phyloP scores from a whole-genome alignment of 495 filamentous ascomycete species.

The Tuber indicum region DNA sequence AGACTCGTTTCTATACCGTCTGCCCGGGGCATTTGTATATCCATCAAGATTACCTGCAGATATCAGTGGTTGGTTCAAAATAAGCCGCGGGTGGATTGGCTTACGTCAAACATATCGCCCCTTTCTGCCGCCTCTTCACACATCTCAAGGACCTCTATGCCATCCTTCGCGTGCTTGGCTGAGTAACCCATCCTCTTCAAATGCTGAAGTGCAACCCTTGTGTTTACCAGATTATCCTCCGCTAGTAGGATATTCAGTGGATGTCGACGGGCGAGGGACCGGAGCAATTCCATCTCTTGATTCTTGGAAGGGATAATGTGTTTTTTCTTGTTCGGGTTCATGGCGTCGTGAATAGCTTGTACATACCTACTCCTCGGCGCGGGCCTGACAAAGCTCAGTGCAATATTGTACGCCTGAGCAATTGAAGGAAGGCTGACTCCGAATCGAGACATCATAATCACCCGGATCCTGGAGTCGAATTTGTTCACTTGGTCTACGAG shows the following conservation, averaged over 20 bases:
- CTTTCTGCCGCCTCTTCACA: conserved; percentile 37
- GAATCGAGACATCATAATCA: conserved; percentile 41
- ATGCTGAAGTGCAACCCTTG: conserved; percentile 40
- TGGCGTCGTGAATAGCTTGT: conserved; percentile 36
- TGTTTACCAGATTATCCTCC: conserved; percentile 41
- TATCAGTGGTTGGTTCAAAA: conserved; percentile 6
- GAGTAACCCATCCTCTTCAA: conserved; percentile 41
- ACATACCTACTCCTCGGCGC: conserved; percentile 39
- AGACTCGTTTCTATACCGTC: conserved; percentile 42
- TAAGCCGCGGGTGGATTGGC: neutral
- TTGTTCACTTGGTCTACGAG: conserved; percentile 33
- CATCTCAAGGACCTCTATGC: conserved; percentile 40
- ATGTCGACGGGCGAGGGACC: conserved; percentile 38
- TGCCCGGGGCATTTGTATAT: conserved; percentile 41
- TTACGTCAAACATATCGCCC: conserved; percentile 40
- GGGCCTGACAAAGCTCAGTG: conserved; percentile 38
- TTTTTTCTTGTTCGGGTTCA: conserved; percentile 28
- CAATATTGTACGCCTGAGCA: conserved; percentile 33
- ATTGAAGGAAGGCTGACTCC: conserved; percentile 32
- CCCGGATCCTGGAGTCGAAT: conserved; percentile 32
- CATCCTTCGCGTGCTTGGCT: conserved; percentile 41
- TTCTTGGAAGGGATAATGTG: conserved; percentile 26
- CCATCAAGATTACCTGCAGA: conserved; percentile 39
- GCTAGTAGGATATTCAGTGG: conserved; percentile 39
- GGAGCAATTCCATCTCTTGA: conserved; percentile 37